Evolutionary conservation across 2,329 filamentous ascomycete species (phyloP), one percentile per base, ranked within the genome.

Genomic region (Trichoderma asperellum): DNA sequence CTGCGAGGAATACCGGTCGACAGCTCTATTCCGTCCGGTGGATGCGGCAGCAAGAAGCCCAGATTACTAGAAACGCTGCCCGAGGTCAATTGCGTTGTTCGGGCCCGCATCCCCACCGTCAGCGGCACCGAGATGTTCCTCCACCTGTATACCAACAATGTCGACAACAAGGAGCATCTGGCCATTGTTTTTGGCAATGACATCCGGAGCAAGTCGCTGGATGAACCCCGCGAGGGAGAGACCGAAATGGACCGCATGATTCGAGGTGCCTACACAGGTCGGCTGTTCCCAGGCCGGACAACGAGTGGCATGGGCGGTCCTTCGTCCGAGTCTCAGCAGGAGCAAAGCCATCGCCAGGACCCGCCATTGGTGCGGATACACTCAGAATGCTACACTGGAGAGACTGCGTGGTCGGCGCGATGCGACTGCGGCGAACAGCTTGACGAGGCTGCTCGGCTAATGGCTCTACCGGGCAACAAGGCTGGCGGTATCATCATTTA

Each of bases 381-480:
- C 80, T 97, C 93, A 3, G 96, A 99, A 81, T 99, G 96, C 82
- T 99, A 99, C 80, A 99, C 96, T 0, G 96, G 96, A 70, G 96
- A 99, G 84, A 99, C 96, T 0, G 96, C 96, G 0, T 98, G 96
- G 96, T 97, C 94, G 8, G 95, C 96, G 43, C 90, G 96, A 34
- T 99, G 96, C 82, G 96, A 99, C 81, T 99, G 96, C 79, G 96
- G 96, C 68, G 96, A 99, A 81, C 96, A 99, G 79, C 86, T 99
- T 2, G 96, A 99, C 79, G 96, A 99, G 82, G 96, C 96, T 1
- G 96, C 95, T 1, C 88, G 96, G 32, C 83, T 99, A 2, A 99
- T 99, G 96, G 91, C 92, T 18, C 83, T 94, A 34, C 90, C 89
- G 11, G 78, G 82, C 71, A 84, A 84, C 74, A 78, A 83, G 65